Percentiles rank a stretch among this genome's conserved stretches.
These are phyloP conservation scores for Solanum peruvianum DNA, from an alignment of 257 asterid species.

Conservation along the genomic window DNA sequence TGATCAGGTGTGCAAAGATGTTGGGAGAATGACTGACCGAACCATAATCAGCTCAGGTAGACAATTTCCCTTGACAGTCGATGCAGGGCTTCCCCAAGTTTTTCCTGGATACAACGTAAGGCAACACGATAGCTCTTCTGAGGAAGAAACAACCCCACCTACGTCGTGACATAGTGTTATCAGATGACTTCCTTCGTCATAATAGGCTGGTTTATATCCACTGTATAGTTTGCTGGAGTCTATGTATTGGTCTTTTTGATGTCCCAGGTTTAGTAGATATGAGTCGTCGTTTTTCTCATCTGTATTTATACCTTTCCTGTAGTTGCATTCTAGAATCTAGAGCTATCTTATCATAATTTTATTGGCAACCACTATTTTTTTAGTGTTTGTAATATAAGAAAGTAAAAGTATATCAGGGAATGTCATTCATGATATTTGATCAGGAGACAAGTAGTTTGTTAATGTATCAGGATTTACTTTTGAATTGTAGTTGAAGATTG, in stretches of 20 bases:
- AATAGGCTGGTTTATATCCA: neutral
- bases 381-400: neutral
- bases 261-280: neutral
- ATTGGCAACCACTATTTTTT: neutral
- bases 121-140: neutral
- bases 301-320: neutral
- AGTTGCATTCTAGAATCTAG: neutral
- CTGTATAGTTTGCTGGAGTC: neutral
- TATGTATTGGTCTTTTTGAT: neutral
- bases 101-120: neutral
- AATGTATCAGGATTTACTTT: neutral
- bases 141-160: neutral
- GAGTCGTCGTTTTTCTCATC: neutral
- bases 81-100: conserved; percentile 13
- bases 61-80: conserved; percentile 1
- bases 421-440: neutral
- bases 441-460: neutral
- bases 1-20: conserved; percentile 65
- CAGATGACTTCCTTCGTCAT: neutral
- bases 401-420: neutral
- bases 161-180: neutral
- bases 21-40: conserved; percentile 55
- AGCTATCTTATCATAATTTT: neutral
- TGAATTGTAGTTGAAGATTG: neutral
- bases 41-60: conserved; percentile 1